phyloP scores from a whole-genome alignment of 225 moss, liverwort and hornwort genomes.

The Antitrichia curtipendula region DNA sequence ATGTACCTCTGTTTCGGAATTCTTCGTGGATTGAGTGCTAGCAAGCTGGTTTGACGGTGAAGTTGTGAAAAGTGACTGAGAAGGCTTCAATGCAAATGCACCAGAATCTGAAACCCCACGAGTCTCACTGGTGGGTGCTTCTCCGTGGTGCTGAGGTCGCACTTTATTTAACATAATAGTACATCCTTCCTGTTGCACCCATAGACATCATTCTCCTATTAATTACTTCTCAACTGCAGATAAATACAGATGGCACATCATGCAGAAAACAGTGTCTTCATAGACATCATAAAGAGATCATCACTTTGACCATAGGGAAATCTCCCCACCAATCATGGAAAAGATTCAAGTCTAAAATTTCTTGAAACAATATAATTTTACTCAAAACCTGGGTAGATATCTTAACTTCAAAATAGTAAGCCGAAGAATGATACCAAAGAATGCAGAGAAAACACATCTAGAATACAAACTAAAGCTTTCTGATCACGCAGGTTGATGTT shows the following conservation, averaged over 20 bases:
- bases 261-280: background rate
- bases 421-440: background rate
- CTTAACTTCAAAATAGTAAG: background rate
- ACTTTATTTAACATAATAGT: constrained; percentile 17
- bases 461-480: background rate
- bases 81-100: background rate
- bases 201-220: background rate
- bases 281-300: background rate
- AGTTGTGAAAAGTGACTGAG: background rate
- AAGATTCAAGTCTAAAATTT: background rate
- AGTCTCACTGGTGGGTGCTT: background rate
- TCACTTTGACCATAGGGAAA: background rate
- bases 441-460: background rate
- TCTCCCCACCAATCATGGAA: background rate
- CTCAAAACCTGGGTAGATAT: background rate
- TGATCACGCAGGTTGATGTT: background rate
- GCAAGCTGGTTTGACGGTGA: constrained; percentile 10
- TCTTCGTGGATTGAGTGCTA: background rate
- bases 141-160: background rate
- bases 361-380: background rate
- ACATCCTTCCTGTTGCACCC: constrained; percentile 24
- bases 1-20: constrained; percentile 31
- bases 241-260: background rate
- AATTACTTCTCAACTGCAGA: background rate
- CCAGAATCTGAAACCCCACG: background rate